phyloP scores from a whole-genome alignment of 257 asterid genomes.

The Fraxinus quadrangulata region DNA sequence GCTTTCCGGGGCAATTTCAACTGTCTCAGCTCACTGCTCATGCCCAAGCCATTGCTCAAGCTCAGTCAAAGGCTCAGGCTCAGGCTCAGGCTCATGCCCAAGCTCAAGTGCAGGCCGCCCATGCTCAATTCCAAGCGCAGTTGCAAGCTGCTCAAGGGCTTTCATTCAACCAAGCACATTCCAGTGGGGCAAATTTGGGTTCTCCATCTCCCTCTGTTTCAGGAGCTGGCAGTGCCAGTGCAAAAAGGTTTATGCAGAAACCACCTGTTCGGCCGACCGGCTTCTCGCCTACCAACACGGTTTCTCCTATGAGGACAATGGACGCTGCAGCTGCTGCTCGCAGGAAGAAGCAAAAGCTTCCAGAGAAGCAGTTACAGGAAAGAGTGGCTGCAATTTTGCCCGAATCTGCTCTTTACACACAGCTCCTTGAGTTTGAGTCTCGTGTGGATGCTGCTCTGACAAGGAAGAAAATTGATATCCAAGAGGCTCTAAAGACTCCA shows the following conservation, averaged over 20 bases:
- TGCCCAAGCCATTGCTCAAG: conserved; percentile 75
- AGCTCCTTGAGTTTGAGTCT: conserved; percentile 93
- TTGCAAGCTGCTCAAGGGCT: conserved; percentile 75
- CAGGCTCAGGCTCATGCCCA: conserved; percentile 70
- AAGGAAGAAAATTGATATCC: conserved; percentile 94
- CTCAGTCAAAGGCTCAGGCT: conserved; percentile 53
- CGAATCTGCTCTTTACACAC: conserved; percentile 93
- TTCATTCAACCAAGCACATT: conserved; percentile 66
- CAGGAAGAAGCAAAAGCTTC: conserved; percentile 92
- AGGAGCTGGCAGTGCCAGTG: conserved; percentile 57
- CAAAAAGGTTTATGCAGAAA: conserved; percentile 73
- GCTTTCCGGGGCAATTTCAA: conserved; percentile 73
- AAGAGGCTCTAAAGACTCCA: conserved; percentile 82
- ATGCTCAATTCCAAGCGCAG: conserved; percentile 75
- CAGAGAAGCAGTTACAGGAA: conserved; percentile 89
- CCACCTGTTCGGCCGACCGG: conserved; percentile 92
- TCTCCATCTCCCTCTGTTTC: conserved; percentile 74
- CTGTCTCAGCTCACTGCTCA: conserved; percentile 72
- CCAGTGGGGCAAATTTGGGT: conserved; percentile 64
- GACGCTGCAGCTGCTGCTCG: conserved; percentile 85
- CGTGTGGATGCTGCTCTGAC: conserved; percentile 86
- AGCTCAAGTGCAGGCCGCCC: conserved; percentile 51
- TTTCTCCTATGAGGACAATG: conserved; percentile 78
- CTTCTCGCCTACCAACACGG: conserved; percentile 43
- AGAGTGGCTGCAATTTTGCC: conserved; percentile 93